A percentile compares a stretch with the other conserved stretches of the same genome.
These are phyloP conservation scores for Chlorella sp. DNA, from an alignment of 139 green algal genomes.

Conservation along the genomic window DNA sequence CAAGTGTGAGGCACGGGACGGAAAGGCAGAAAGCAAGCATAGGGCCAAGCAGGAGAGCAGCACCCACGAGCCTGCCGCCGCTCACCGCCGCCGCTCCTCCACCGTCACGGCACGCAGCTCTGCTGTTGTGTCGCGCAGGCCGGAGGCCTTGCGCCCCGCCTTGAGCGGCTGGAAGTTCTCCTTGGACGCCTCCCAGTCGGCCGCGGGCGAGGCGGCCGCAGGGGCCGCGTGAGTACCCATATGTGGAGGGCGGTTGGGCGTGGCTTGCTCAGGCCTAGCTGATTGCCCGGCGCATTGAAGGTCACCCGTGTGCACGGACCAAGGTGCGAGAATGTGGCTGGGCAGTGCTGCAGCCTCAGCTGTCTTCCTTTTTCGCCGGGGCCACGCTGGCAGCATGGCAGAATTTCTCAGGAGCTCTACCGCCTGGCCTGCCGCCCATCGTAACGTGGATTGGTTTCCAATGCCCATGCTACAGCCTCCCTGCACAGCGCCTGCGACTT, in stretches of 20 bases:
- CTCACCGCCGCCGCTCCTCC: conserved; percentile 46
- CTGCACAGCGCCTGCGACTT: too few species aligned
- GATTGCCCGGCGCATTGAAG: too few species aligned
- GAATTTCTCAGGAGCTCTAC: too few species aligned
- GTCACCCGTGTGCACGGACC: too few species aligned
- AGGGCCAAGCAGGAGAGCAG: not conserved
- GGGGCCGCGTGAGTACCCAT: not conserved
- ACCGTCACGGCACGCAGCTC: conserved; percentile 2
- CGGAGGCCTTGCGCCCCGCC: conserved; percentile 62
- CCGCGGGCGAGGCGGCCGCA: not conserved
- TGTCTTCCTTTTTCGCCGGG: too few species aligned
- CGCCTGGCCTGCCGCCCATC: too few species aligned
- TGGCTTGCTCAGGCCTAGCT: too few species aligned
- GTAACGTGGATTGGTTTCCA: too few species aligned
- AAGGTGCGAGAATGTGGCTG: too few species aligned
- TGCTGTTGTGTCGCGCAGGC: conserved; percentile 47
- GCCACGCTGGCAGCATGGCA: too few species aligned
- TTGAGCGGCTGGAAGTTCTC: conserved; percentile 89
- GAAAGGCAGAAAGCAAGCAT: not conserved
- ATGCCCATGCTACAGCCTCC: too few species aligned
- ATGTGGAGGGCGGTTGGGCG: not conserved
- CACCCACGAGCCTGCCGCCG: not conserved
- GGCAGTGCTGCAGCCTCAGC: too few species aligned
- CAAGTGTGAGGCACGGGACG: not conserved
- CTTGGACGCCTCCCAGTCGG: conserved; percentile 85